phyloP scores from a whole-genome alignment of 176 grass and related monocot genomes.

The Triticum urartu region DNA sequence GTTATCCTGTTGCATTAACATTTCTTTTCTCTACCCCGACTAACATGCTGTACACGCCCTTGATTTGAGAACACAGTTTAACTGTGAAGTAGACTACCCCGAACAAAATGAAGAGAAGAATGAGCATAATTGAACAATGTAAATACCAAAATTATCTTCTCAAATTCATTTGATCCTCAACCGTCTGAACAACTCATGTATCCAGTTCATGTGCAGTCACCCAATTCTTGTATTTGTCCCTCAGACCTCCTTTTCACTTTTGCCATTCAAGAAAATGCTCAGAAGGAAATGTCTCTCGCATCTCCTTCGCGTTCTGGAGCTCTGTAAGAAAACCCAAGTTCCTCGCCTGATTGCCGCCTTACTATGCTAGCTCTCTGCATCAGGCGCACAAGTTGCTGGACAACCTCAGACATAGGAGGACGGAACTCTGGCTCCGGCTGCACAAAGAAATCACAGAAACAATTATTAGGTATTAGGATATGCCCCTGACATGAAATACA shows the following conservation, averaged over 20 bases:
- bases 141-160: constrained; percentile 34
- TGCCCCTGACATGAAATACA: neutral
- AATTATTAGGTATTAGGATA: constrained; percentile 2
- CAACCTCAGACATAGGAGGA: constrained; percentile 95
- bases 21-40: constrained; percentile 22
- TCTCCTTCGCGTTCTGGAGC: constrained; percentile 62
- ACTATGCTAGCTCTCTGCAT: constrained; percentile 87
- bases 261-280: constrained; percentile 17
- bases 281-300: constrained; percentile 63
- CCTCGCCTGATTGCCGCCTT: constrained; percentile 84
- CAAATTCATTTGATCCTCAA: constrained; percentile 12
- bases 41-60: constrained; percentile 39
- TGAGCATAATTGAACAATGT: constrained; percentile 26
- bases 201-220: constrained; percentile 3
- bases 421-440: constrained; percentile 93
- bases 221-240: neutral
- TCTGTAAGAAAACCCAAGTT: constrained; percentile 86
- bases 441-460: constrained; percentile 23
- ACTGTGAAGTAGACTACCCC: neutral
- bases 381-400: constrained; percentile 86
- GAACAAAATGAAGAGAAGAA: neutral
- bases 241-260: neutral
- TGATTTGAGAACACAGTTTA: neutral
- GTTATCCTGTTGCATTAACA: constrained; percentile 10
- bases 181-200: neutral